Conservation (phyloP, 139 green algal genomes). For the Coelastrella sp. region DNA sequence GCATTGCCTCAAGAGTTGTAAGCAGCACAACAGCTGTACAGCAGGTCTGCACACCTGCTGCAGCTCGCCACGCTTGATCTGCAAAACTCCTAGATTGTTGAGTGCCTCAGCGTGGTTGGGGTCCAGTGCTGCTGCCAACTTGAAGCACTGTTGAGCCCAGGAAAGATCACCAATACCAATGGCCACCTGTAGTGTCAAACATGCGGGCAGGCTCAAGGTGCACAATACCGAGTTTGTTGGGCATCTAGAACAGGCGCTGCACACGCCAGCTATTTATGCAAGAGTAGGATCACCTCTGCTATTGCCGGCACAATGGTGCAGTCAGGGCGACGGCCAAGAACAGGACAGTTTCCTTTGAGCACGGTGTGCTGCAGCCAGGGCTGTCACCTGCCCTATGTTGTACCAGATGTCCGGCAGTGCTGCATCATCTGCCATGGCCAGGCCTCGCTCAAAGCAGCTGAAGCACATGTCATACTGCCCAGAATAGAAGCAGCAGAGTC, state of each 20-base stretch:
- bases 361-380: neutral
- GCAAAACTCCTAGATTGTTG: constrained; percentile 86
- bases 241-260: no score
- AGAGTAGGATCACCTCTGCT: no score
- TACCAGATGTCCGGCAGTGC: constrained; percentile 79
- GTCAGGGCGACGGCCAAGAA: neutral
- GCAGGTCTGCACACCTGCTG: constrained; percentile 49
- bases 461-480: constrained; percentile 88
- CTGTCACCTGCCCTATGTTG: constrained; percentile 73
- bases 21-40: neutral
- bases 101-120: constrained; percentile 76
- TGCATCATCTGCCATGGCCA: constrained; percentile 67
- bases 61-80: constrained; percentile 70
- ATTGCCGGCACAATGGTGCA: no score
- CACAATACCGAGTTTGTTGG: no score
- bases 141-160: constrained; percentile 76
- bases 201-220: neutral
- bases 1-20: no score
- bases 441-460: constrained; percentile 77
- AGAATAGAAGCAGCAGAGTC: constrained; percentile 87
- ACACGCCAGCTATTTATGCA: no score
- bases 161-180: constrained; percentile 82
- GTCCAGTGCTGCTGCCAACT: constrained; percentile 78
- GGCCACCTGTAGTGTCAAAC: constrained; percentile 55
- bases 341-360: neutral